Conservation (phyloP, 129 eudicot species). For the Arctium lappa region DNA sequence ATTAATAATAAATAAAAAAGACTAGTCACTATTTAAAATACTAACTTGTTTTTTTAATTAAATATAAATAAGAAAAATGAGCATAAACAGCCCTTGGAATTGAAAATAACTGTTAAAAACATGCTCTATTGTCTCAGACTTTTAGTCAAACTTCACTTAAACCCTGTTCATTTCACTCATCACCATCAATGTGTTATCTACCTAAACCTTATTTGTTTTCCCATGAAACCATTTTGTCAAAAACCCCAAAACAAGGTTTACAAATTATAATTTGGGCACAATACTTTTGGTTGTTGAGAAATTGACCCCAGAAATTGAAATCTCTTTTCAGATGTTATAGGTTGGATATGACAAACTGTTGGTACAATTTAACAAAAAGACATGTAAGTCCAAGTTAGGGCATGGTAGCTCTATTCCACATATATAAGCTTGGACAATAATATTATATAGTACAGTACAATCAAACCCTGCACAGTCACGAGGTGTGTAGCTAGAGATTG, state of each 20-base stretch:
- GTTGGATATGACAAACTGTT: slow-evolving; percentile 30
- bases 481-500: slow-evolving; percentile 11
- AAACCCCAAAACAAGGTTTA: not conserved
- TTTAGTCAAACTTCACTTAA: slow-evolving; percentile 15
- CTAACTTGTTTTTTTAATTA: not conserved
- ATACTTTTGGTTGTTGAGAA: not conserved
- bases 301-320: not conserved
- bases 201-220: not conserved
- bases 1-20: too few species aligned
- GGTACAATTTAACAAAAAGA: slow-evolving; percentile 33
- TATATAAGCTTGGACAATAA: slow-evolving; percentile 15
- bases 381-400: slow-evolving; percentile 27
- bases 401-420: slow-evolving; percentile 29
- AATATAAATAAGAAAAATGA: not conserved
- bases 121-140: slow-evolving; percentile 1
- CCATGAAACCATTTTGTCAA: not conserved
- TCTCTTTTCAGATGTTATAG: slow-evolving; percentile 15
- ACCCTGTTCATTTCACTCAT: slow-evolving; percentile 2
- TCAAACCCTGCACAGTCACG: slow-evolving; percentile 47
- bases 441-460: slow-evolving; percentile 36
- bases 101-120: slow-evolving; percentile 3
- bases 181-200: not conserved
- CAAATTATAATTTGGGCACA: not conserved
- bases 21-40: not conserved
- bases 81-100: not conserved